These are phyloP conservation scores for Moricandia moricandioides DNA, from an alignment of 345 rosid species.

Conservation along the genomic window DNA sequence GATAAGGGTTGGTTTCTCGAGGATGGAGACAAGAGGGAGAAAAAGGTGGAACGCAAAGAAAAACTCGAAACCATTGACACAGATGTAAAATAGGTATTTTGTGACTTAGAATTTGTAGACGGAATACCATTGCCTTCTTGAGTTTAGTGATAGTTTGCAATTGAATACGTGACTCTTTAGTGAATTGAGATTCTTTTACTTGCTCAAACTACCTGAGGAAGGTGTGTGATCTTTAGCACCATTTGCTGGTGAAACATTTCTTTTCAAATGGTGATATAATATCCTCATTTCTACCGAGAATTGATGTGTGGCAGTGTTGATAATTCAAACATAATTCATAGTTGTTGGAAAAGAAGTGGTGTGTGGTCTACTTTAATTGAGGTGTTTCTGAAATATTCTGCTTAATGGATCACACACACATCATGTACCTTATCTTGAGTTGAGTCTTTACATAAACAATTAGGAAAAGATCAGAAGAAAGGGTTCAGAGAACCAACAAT, in stretches of 20 bases:
- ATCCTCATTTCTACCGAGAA: slow-evolving; percentile 13
- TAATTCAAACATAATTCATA: not conserved
- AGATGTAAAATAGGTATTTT: slow-evolving; percentile 59
- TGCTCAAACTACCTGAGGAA: slow-evolving; percentile 36
- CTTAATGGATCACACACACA: not conserved
- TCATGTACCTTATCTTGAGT: slow-evolving; percentile 6
- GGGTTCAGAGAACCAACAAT: slow-evolving; percentile 21
- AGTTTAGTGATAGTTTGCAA: slow-evolving; percentile 41
- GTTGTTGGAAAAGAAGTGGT: slow-evolving; percentile 13
- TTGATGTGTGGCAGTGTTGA: slow-evolving; percentile 4
- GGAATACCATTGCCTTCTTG: slow-evolving; percentile 45
- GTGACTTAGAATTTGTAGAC: slow-evolving; percentile 45
- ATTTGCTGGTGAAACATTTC: not conserved
- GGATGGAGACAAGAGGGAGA: slow-evolving; percentile 47
- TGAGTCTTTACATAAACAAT: slow-evolving; percentile 24
- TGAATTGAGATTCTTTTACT: slow-evolving; percentile 29
- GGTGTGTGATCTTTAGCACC: slow-evolving; percentile 22
- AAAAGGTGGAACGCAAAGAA: slow-evolving; percentile 38
- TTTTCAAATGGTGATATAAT: not conserved
- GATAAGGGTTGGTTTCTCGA: slow-evolving; percentile 48
- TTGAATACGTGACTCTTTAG: slow-evolving; percentile 33
- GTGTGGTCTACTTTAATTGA: not conserved
- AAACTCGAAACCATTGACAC: slow-evolving; percentile 47
- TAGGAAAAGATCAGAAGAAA: slow-evolving; percentile 18
- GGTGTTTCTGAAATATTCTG: not conserved